phyloP scores from a whole-genome alignment of 805 yeast species.

The Nakazawaea anatomiae region DNA sequence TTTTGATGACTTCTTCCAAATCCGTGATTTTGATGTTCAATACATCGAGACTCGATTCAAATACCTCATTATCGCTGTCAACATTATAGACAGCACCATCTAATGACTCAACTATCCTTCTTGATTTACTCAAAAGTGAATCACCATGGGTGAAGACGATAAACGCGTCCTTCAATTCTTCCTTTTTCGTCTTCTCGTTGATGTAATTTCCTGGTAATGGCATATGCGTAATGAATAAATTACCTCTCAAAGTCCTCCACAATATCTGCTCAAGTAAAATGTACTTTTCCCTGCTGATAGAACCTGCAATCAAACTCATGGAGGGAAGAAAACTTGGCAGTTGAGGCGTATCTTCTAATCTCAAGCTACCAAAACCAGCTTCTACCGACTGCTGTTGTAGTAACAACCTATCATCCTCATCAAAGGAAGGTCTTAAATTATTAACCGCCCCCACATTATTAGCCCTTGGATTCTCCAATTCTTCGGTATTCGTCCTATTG shows the following conservation, averaged over 20 bases:
- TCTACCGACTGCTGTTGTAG: slow-evolving; percentile 20
- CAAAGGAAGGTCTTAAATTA: slow-evolving; percentile 20
- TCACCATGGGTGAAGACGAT: slow-evolving; percentile 90
- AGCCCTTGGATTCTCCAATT: slow-evolving; percentile 22
- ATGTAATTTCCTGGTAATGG: slow-evolving; percentile 65
- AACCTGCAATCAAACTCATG: slow-evolving; percentile 65
- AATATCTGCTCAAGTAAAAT: slow-evolving; percentile 72
- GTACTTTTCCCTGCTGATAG: slow-evolving; percentile 66
- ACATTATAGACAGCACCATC: slow-evolving; percentile 73
- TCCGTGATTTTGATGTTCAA: slow-evolving; percentile 37
- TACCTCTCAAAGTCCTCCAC: slow-evolving; percentile 93
- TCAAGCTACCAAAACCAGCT: slow-evolving; percentile 19
- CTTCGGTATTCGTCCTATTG: slow-evolving; percentile 21
- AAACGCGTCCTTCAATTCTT: slow-evolving; percentile 70
- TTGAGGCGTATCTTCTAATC: slow-evolving; percentile 21
- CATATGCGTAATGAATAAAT: slow-evolving; percentile 70
- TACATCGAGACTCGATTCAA: slow-evolving; percentile 45
- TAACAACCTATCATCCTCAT: slow-evolving; percentile 19
- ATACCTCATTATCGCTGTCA: slow-evolving; percentile 31
- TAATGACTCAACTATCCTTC: slow-evolving; percentile 78
- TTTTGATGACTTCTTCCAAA: slow-evolving; percentile 45
- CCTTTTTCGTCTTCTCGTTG: slow-evolving; percentile 50
- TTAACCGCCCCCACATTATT: slow-evolving; percentile 15
- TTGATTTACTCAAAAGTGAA: slow-evolving; percentile 60
- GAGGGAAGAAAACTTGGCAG: slow-evolving; percentile 21